Conservation (phyloP, 208 protist genomes). For the Trypanosoma congolense region DNA sequence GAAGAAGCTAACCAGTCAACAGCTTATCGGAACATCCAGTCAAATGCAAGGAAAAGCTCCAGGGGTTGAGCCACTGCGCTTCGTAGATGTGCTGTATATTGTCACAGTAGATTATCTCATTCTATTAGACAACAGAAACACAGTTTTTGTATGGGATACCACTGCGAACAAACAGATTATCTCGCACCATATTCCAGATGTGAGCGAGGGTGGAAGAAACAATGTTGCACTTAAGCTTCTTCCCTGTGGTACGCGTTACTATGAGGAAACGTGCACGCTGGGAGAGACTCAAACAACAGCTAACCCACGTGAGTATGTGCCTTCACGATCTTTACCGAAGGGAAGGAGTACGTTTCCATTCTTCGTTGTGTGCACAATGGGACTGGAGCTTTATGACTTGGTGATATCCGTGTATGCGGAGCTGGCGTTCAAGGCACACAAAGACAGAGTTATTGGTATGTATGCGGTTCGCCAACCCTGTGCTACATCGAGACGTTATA, state of each 20-base stretch:
- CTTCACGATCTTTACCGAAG: background rate
- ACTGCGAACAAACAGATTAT: conserved; percentile 21
- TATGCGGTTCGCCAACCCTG: conserved; percentile 2
- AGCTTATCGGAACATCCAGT: background rate
- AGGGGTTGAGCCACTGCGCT: conserved; percentile 23
- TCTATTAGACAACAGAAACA: conserved; percentile 42
- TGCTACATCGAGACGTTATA: background rate
- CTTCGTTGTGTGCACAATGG: conserved; percentile 23
- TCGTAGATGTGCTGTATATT: conserved; percentile 39
- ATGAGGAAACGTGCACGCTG: conserved; percentile 5
- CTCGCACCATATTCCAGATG: conserved; percentile 5
- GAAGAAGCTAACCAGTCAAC: background rate
- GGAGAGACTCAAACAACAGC: conserved; percentile 2
- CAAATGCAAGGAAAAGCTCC: conserved; percentile 1
- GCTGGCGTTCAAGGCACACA: conserved; percentile 23
- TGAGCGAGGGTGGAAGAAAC: conserved; percentile 6
- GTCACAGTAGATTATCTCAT: conserved; percentile 22
- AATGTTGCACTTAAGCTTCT: conserved; percentile 20
- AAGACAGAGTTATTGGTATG: conserved; percentile 27
- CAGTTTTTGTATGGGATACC: conserved; percentile 40
- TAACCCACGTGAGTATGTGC: background rate
- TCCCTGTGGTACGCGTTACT: conserved; percentile 18
- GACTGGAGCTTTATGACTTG: conserved; percentile 24
- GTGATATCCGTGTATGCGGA: conserved; percentile 8
- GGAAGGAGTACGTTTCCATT: conserved; percentile 22